Base-by-base conservation (phyloP, 2,329 filamentous ascomycete species). In the Xylariaceae sp. region DNA sequence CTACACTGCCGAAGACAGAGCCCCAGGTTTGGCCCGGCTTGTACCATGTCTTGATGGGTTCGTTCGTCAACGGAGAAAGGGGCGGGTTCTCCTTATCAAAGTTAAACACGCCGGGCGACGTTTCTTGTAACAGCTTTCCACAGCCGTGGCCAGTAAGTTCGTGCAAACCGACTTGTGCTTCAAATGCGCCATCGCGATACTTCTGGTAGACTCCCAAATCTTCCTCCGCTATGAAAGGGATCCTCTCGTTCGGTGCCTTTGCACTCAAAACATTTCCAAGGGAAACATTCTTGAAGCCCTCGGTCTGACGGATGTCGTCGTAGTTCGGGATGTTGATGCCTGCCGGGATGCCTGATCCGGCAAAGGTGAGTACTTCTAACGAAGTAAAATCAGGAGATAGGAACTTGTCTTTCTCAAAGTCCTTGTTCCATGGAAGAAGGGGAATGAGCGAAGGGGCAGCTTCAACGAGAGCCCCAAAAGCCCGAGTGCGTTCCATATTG, bases 391-490 rank as follows among this genome's bases (percentile, higher is more conserved):
- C 94, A 0, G 94, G 94, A 47, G 90, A 93, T 34, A 96, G 73
- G 71, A 99, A 99, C 65, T 88, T 91, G 75, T 97, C 92, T 72
- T 97, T 97, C 69, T 99, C 94, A 60, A 97, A 99, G 0, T 90
- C 88, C 43, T 82, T 81, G 34, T 78, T 76, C 94, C 94, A 99
- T 0, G 94, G 94, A 13, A 99, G 76, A 56, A 95, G 84, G 6
- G 91, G 90, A 47, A 99, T 97, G 67, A 96, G 86, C 42, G 77
- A 76, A 11, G 91, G 88, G 0, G 94, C 92, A 22, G 86, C 86
- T 17, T 86, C 80, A 5, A 97, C 94, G 1, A 97, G 82, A 60
- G 88, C 87, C 7, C 87, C 88, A 66, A 97, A 97, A 1, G 92
- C 90, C 53, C 82, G 82, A 1, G 93, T 99, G 17, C 93, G 86